These are phyloP conservation scores for Cladobotryum mycophilum DNA, from an alignment of 2,329 filamentous ascomycete genomes.

Conservation along the genomic window DNA sequence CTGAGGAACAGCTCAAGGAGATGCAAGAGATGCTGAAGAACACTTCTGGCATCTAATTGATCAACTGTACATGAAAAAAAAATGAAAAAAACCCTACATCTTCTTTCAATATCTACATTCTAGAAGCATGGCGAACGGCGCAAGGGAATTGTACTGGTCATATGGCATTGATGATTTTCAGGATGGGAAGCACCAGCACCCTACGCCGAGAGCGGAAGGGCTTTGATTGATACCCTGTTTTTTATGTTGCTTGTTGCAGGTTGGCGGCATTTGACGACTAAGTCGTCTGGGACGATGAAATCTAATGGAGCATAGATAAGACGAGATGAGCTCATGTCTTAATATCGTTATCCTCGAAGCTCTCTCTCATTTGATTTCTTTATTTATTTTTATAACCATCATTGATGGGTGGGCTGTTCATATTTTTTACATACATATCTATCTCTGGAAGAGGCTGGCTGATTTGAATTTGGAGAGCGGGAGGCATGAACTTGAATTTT, in stretches of 20 bases:
- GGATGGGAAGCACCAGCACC: constrained; percentile 10
- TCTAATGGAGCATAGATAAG: not conserved
- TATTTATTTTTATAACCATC: not conserved
- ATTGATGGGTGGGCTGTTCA: not conserved
- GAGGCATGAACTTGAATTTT: not conserved
- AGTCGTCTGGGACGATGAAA: constrained; percentile 2
- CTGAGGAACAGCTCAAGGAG: constrained; percentile 52
- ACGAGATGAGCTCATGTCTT: not conserved
- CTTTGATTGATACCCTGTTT: constrained; percentile 19
- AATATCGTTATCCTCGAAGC: not conserved
- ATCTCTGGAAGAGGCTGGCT: not conserved
- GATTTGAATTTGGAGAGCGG: not conserved
- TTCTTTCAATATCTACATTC: constrained; percentile 2
- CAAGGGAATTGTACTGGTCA: constrained; percentile 21
- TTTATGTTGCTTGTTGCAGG: constrained; percentile 10
- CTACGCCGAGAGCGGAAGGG: constrained; percentile 5
- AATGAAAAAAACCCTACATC: not conserved
- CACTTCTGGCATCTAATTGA: constrained; percentile 6
- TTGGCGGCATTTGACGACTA: constrained; percentile 8
- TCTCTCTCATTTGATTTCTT: not conserved
- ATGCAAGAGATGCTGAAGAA: constrained; percentile 47
- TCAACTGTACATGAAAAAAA: not conserved
- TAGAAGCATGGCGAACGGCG: constrained; percentile 24
- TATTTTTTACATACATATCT: too few relatives aligned
- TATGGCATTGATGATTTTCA: constrained; percentile 3